Evolutionary conservation across 176 grass and related monocot species (phyloP), one percentile per base, ranked within the genome.

Genomic region (Musa beccarii): DNA sequence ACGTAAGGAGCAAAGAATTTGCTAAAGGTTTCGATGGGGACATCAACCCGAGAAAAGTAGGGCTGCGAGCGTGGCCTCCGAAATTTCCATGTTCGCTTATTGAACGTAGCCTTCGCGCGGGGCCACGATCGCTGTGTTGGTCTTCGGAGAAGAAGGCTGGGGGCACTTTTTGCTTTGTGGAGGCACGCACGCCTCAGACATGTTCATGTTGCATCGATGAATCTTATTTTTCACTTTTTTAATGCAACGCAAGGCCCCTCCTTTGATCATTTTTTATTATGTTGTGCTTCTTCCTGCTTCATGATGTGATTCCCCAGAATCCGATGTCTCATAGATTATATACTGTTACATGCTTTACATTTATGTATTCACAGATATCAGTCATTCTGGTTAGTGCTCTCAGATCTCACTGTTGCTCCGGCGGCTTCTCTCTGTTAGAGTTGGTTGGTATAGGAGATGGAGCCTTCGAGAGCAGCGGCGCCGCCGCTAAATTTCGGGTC

Each of bases 401-500:
- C 11, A 13, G 2, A 11, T 10, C 9, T 15, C n/a, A 3, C 3
- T 70, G 68, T 7, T 51, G 19, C 68, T 20, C 17, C 43, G 51
- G 43, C 43, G 52, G 10, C 19, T 29, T 29, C 17, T 17, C 66
- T 69, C 15, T 17, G 3, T 2, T 50, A 0, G 2, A 51, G 19
- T 70, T 70, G 68, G 19, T 70, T 70, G 68, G 51, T 20, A 49
- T 11, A 19, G 56, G 29, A 51, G 0, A 74, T 74, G 72, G 72
- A 74, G 72, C 21, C 20, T 15, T 22, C 24, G 8, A 34, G 1
- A 8, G 72, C 72, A 8, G 72, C 72, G 23, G 13, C 53, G 19
- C 53, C 72, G 21, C 72, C 4, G 53, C 72, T 14, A 22, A 56
- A 74, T 24, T 74, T 74, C 26, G 72, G 72, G 17, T 59, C 52